Conservation (phyloP, 345 rosid species). For the Aquilaria sinensis region DNA sequence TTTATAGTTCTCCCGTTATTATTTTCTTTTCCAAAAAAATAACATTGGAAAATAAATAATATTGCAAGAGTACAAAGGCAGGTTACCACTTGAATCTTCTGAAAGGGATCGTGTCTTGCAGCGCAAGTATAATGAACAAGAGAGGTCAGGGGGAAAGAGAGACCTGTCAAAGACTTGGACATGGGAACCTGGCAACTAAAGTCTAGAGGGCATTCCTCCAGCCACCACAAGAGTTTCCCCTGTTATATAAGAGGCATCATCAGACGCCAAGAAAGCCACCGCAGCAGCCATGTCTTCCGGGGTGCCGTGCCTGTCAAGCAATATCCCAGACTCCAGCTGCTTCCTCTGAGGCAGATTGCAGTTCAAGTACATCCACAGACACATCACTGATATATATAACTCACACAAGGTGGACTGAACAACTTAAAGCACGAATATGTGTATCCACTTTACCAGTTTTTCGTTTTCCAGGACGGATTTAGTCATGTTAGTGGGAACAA, state of each 20-base stretch:
- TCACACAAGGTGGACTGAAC: not conserved
- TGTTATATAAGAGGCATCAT: constrained; percentile 53
- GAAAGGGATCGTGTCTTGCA: too few relatives aligned
- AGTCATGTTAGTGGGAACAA: constrained; percentile 82
- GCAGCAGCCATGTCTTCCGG: constrained; percentile 61
- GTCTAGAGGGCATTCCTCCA: constrained; percentile 56
- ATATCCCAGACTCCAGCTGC: constrained; percentile 27
- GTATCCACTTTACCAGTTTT: constrained; percentile 35
- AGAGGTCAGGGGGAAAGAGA: not conserved
- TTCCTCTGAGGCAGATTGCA: not conserved
- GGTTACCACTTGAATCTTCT: too few relatives aligned
- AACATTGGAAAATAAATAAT: too few relatives aligned
- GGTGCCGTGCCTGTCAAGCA: constrained; percentile 48
- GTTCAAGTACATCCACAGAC: constrained; percentile 10
- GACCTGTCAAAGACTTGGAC: not conserved
- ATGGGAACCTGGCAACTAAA: constrained; percentile 17
- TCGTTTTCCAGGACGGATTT: constrained; percentile 44
- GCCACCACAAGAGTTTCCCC: constrained; percentile 63
- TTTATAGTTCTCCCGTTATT: too few relatives aligned
- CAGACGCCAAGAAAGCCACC: constrained; percentile 56
- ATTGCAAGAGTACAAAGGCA: too few relatives aligned
- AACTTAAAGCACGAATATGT: not conserved
- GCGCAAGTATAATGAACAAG: too few relatives aligned
- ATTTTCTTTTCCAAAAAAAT: too few relatives aligned
- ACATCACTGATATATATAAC: not conserved